These are phyloP conservation scores for Guyanaporus albipodus DNA, from an alignment of 768 basidiomycete genomes.

Conservation along the genomic window DNA sequence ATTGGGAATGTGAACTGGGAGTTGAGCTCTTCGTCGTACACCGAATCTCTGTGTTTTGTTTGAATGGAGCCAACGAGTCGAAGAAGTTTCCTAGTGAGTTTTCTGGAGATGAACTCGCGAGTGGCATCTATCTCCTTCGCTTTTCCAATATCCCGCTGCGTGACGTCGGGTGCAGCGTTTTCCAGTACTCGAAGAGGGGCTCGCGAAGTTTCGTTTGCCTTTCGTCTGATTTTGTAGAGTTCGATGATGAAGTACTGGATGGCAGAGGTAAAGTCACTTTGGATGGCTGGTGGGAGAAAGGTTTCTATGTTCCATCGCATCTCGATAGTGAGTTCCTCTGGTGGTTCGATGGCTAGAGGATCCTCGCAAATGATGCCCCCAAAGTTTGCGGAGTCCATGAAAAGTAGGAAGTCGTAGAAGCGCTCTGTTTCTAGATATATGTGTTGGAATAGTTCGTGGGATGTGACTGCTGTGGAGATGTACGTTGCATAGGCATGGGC, in stretches of 20 bases:
- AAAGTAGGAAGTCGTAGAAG: conserved; percentile 91
- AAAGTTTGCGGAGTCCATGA: conserved; percentile 94
- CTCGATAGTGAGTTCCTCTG: conserved; percentile 66
- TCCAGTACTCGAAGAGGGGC: conserved; percentile 72
- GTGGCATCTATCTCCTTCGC: conserved; percentile 63
- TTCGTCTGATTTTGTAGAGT: conserved; percentile 70
- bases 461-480: conserved; percentile 87
- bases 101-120: conserved; percentile 72
- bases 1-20: conserved; percentile 75
- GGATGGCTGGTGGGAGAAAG: conserved; percentile 83
- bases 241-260: conserved; percentile 85
- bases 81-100: conserved; percentile 78
- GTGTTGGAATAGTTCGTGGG: conserved; percentile 94
- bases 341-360: conserved; percentile 62
- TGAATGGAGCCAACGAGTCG: conserved; percentile 61
- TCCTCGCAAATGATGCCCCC: conserved; percentile 86
- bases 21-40: conserved; percentile 49
- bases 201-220: conserved; percentile 53
- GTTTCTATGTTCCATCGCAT: conserved; percentile 92
- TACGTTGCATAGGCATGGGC: conserved; percentile 96
- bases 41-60: conserved; percentile 56
- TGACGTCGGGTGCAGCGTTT: conserved; percentile 57
- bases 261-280: conserved; percentile 66
- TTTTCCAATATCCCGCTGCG: conserved; percentile 65
- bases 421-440: conserved; percentile 80